A percentile compares a stretch with the other conserved stretches of the same genome.
Evolutionary conservation across 2,329 filamentous ascomycete genomes (phyloP).

Genomic region (Orbilia brochopaga): DNA sequence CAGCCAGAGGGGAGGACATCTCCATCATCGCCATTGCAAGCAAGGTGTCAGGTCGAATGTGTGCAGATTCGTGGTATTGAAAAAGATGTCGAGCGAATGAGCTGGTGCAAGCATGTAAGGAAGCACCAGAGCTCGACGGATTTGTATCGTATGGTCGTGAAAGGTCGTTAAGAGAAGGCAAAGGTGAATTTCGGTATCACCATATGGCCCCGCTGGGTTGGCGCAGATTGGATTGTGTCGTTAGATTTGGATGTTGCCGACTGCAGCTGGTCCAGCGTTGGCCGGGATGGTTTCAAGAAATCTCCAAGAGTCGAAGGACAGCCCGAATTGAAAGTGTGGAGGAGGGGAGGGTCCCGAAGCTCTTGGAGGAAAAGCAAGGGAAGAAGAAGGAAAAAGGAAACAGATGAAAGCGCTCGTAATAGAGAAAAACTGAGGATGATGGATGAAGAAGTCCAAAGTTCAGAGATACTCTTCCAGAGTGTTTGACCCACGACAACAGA

Average conservation of each 20-base stretch:
- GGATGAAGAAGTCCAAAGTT: too few relatives aligned
- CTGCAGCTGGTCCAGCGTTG: background rate
- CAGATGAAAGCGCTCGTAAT: background rate
- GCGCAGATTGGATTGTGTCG: background rate
- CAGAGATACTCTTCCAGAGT: conserved; percentile 24
- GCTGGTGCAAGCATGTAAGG: conserved; percentile 32
- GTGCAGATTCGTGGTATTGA: conserved; percentile 8
- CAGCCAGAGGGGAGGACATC: conserved; percentile 47
- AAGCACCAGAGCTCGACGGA: background rate
- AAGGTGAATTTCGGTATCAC: conserved; percentile 7
- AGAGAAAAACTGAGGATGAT: background rate
- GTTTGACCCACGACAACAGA: background rate
- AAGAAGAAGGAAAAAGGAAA: background rate
- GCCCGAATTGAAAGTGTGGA: background rate
- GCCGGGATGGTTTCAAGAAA: conserved; percentile 1
- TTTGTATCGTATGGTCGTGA: background rate
- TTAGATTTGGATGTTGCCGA: background rate
- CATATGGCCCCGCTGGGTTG: background rate
- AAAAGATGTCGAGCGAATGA: conserved; percentile 10
- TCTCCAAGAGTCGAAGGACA: conserved; percentile 2
- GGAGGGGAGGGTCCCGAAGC: background rate
- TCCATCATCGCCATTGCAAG: conserved; percentile 43
- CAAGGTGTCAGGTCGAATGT: conserved; percentile 3
- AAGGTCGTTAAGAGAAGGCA: background rate
- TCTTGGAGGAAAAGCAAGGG: background rate